phyloP scores from a whole-genome alignment of 768 basidiomycete species.

The Termitomyces sp. region DNA sequence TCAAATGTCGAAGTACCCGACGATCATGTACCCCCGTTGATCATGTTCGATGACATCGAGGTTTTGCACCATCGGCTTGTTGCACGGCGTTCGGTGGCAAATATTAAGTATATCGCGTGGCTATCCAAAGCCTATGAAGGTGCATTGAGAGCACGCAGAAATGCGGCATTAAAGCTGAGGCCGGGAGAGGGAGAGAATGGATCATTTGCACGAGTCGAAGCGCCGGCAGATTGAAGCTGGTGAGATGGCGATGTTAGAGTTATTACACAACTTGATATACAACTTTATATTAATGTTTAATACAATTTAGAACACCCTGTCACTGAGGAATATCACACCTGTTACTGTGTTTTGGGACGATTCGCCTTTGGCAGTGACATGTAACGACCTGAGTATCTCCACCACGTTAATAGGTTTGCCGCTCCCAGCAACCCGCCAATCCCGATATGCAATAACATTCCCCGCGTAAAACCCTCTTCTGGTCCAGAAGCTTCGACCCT shows the following conservation, averaged over 20 bases:
- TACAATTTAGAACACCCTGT: not conserved
- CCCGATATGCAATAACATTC: constrained; percentile 28
- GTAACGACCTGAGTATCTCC: constrained; percentile 17
- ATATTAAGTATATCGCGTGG: constrained; percentile 69
- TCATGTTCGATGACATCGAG: constrained; percentile 76
- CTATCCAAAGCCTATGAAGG: constrained; percentile 69
- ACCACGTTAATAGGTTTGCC: constrained; percentile 16
- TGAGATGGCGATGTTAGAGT: not conserved
- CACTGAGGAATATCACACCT: not conserved
- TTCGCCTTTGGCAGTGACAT: constrained; percentile 4
- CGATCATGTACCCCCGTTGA: constrained; percentile 72
- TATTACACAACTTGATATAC: not conserved
- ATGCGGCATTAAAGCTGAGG: constrained; percentile 33
- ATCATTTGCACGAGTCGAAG: not conserved
- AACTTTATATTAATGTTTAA: constrained; percentile 2
- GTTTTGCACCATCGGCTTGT: constrained; percentile 72
- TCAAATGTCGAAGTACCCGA: constrained; percentile 59
- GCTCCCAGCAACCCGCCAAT: constrained; percentile 22
- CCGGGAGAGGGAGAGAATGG: not conserved
- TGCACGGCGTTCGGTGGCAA: constrained; percentile 31
- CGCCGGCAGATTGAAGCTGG: not conserved
- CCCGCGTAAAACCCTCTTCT: constrained; percentile 20
- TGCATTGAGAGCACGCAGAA: constrained; percentile 57
- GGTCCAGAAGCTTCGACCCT: constrained; percentile 15
- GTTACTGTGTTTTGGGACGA: constrained; percentile 14